Conservation (phyloP, 2,329 filamentous ascomycete genomes). For the Epichloe bromicola region DNA sequence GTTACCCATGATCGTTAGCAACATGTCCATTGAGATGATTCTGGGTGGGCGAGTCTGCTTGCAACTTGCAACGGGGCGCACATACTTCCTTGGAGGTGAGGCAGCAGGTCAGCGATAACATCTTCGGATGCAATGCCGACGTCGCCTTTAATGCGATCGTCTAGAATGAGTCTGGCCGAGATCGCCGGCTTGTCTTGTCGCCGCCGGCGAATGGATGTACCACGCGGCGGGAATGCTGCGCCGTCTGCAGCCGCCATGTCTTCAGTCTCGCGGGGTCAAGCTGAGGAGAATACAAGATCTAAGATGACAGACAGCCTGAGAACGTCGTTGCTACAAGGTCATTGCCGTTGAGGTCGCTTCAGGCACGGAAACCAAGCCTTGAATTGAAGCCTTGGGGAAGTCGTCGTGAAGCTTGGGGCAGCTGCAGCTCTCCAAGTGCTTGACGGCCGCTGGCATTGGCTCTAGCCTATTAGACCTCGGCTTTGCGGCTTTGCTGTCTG, state of each 20-base stretch:
- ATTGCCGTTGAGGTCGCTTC: neutral
- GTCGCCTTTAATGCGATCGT: constrained; percentile 75
- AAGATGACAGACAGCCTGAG: neutral
- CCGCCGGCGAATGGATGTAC: constrained; percentile 37
- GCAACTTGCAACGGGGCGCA: constrained; percentile 7
- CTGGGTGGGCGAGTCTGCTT: neutral
- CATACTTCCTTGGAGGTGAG: constrained; percentile 42
- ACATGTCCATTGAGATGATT: neutral
- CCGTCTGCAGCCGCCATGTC: constrained; percentile 19
- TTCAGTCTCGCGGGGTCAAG: neutral
- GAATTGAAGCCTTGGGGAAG: neutral
- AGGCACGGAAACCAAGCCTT: neutral
- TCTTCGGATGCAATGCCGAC: constrained; percentile 79
- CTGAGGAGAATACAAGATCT: neutral
- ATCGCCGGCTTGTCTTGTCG: constrained; percentile 61
- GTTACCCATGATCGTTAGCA: neutral
- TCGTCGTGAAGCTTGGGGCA: neutral
- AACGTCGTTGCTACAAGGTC: neutral
- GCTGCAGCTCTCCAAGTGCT: neutral
- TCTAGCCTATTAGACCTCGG: neutral
- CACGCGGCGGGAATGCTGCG: constrained; percentile 13
- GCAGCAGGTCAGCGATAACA: constrained; percentile 70
- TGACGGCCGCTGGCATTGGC: neutral
- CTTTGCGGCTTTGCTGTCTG: neutral
- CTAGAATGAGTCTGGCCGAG: constrained; percentile 68